These are phyloP conservation scores for Daldinia concentrica DNA, from an alignment of 495 filamentous ascomycete genomes.

Conservation along the genomic window DNA sequence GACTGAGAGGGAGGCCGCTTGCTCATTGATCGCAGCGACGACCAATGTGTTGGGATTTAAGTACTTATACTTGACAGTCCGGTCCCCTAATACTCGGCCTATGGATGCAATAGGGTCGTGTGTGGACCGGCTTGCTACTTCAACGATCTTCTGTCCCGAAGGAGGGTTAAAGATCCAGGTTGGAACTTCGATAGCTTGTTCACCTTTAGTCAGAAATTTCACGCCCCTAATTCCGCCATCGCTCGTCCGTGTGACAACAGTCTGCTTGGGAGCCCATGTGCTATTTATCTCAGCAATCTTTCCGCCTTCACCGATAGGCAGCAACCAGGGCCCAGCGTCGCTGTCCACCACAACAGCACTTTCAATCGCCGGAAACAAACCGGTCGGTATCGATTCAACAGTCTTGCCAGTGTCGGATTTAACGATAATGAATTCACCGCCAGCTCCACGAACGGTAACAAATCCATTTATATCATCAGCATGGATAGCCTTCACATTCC, in stretches of 20 bases:
- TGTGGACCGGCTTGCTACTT: constrained; percentile 70
- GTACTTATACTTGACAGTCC: constrained; percentile 96
- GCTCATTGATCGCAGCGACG: constrained; percentile 72
- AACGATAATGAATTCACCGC: constrained; percentile 66
- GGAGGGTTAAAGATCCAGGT: constrained; percentile 81
- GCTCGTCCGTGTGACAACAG: constrained; percentile 68
- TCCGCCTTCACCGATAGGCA: constrained; percentile 59
- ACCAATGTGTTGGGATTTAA: constrained; percentile 88
- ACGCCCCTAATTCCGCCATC: constrained; percentile 71
- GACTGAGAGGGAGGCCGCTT: constrained; percentile 66
- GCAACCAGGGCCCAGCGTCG: constrained; percentile 57
- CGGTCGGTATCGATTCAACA: constrained; percentile 52
- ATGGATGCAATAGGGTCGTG: constrained; percentile 95
- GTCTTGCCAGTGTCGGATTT: constrained; percentile 67
- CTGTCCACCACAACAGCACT: constrained; percentile 62
- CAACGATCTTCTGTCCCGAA: constrained; percentile 70
- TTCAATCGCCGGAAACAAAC: constrained; percentile 51
- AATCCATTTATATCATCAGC: constrained; percentile 62
- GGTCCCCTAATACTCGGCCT: constrained; percentile 88
- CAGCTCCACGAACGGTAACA: constrained; percentile 65
- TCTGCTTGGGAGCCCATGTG: constrained; percentile 55
- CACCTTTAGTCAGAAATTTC: constrained; percentile 55
- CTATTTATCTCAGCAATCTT: constrained; percentile 52
- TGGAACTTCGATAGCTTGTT: constrained; percentile 58
- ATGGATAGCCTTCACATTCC: constrained; percentile 74